phyloP scores from a whole-genome alignment of 176 grass and related monocot genomes.

The Puccinellia tenuiflora region DNA sequence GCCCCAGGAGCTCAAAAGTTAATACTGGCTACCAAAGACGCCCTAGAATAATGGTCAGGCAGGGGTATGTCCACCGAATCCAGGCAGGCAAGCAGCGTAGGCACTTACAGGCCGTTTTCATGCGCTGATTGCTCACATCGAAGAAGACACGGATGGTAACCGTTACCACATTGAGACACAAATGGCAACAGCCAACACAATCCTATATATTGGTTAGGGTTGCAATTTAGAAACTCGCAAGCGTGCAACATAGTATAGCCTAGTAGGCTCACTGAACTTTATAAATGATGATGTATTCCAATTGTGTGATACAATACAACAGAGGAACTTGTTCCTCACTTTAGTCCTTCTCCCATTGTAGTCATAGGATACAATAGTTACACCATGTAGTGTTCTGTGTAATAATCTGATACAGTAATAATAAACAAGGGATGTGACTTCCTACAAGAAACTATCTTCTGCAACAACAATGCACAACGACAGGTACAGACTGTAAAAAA shows the following conservation, averaged over 20 bases:
- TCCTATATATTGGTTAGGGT: not conserved
- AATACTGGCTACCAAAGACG: no score
- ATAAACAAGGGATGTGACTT: not conserved
- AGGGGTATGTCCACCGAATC: no score
- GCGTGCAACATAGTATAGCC: not conserved
- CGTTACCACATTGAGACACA: not conserved
- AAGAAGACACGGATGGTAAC: no score
- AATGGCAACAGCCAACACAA: not conserved
- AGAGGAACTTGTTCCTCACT: conserved; percentile 13
- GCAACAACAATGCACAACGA: conserved; percentile 28
- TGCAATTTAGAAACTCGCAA: not conserved
- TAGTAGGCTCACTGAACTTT: not conserved
- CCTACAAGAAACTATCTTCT: conserved; percentile 29
- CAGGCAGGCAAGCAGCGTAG: no score
- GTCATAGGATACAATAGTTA: conserved; percentile 8
- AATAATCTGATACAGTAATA: conserved; percentile 8
- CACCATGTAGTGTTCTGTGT: conserved; percentile 4
- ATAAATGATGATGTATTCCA: not conserved
- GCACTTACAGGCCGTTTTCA: no score
- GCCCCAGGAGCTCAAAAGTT: no score
- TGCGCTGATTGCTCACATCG: no score
- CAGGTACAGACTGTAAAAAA: not conserved
- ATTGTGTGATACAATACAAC: conserved; percentile 10
- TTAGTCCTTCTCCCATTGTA: not conserved
- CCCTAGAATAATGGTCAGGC: no score